Conservation (phyloP, 371 early-diverging fungal species). For the Hamiltosporidium magnivora region DNA sequence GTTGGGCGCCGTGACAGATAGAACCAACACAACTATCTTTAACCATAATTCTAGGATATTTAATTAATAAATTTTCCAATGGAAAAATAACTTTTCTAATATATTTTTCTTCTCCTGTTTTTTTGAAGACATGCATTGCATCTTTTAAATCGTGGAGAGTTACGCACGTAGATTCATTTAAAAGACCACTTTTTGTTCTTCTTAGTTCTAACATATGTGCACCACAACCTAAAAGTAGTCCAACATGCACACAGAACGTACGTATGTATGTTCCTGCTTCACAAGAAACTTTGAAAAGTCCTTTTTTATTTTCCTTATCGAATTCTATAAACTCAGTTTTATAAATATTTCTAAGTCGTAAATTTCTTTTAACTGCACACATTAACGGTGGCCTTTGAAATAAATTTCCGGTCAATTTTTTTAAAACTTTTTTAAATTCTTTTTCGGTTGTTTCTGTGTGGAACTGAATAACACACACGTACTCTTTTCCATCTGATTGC, state of each 20-base stretch:
- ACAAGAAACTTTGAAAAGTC: slow-evolving; percentile 89
- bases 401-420: slow-evolving; percentile 84
- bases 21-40: slow-evolving; percentile 97
- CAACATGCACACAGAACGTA: slow-evolving; percentile 94
- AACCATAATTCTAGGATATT: slow-evolving; percentile 89
- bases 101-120: slow-evolving; percentile 77
- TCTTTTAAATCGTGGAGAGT: slow-evolving; percentile 98
- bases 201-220: slow-evolving; percentile 99
- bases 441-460: slow-evolving; percentile 7
- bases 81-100: slow-evolving; percentile 86
- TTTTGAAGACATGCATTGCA: slow-evolving; percentile 88
- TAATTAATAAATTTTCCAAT: slow-evolving; percentile 78
- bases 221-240: slow-evolving; percentile 80
- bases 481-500: slow-evolving; percentile 92
- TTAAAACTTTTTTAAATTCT: slow-evolving; percentile 61
- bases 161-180: slow-evolving; percentile 69
- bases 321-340: slow-evolving; percentile 84
- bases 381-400: slow-evolving; percentile 98
- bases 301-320: slow-evolving; percentile 79
- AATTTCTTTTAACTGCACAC: slow-evolving; percentile 96
- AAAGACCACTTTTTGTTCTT: slow-evolving; percentile 83
- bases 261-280: slow-evolving; percentile 99
- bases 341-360: slow-evolving; percentile 93
- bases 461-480: slow-evolving; percentile 76
- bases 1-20: slow-evolving; percentile 94